Evolutionary conservation across 163 green algal species (phyloP), one percentile per base, ranked within the genome.

Genomic region (Scenedesmus sp.): DNA sequence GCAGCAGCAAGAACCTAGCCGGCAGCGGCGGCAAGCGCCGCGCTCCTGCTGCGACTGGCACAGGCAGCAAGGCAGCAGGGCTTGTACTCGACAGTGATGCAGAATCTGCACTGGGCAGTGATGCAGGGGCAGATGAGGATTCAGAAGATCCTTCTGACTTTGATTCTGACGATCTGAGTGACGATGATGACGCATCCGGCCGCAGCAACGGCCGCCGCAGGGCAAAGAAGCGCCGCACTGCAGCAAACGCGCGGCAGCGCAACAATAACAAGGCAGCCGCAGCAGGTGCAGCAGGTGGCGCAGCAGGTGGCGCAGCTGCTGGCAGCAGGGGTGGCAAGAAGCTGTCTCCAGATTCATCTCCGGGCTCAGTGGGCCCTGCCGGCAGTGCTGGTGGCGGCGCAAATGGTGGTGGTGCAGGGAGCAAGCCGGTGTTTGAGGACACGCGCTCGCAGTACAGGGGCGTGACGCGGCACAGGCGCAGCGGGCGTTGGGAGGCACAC

Each of bases 401-500:
- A 7, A 59, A 20, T 74, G 73, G 9, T 67, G 76, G 12, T 76
- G 86, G 83, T 2, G 83, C 10, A 5, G 3, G 5, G 12, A 2
- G 26, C 8, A 85, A 9, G 73, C 55, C 56, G 9, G 87, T 91
- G 55, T 76, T 87, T 86, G 87, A 89, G 20, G 88, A 89, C 4
- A 89, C 81, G 3, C 46, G 81, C 54, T 88, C 74, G 10, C 82
- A 84, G 81, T 93, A 88, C 84, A 73, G 90, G 3, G 90, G 90
- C 52, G 90, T 93, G 20, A 93, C 90, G 20, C 83, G 90, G 12
- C 90, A 93, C 74, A 85, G 83, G 54, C 76, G 90, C n/a, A 93
- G 90, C 67, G 84, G 84, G 56, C 59, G 95, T 66, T 97, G 96
- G 95, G 95, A 97, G 92, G 94, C 94, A 4, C 95, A 97, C 93